Evolutionary conservation across 176 grass and related monocot genomes (phyloP), one percentile per base, ranked within the genome.

Genomic region (Oryza rufipogon): DNA sequence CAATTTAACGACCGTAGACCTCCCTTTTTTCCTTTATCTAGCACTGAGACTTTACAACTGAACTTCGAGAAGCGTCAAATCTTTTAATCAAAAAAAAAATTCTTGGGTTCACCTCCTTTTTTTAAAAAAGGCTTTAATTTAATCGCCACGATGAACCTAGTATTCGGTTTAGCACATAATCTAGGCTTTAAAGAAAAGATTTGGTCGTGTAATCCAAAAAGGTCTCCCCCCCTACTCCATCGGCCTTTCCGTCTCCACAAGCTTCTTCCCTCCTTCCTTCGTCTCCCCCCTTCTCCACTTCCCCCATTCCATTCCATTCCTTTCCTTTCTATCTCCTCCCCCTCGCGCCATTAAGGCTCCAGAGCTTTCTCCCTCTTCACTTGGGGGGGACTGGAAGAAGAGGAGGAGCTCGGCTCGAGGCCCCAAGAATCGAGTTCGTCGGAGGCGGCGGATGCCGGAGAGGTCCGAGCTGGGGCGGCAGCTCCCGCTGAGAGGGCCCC

Each of bases 401-500:
- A 20, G 45, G 39, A 41, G 39, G 4, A 32, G 3, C 7, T 41
- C 39, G 39, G 7, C 66, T 36, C 51, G 56, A 32, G 74, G 49
- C 0, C 30, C 28, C 28, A 28, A 28, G 28, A 32, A 33, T 85
- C 49, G 66, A 60, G 23, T 78, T 63, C 19, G 45, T 26, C 23
- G 38, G 67, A 79, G 72, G 83, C 19, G 45, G 41, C 23, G 38
- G 67, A 79, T 79, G 83, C 66, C 75, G 64, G 66, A 61, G 41
- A 74, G 87, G 75, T 70, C 82, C 5, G 82, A 92, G 75, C 67
- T 84, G 65, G 75, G 85, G 48, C 89, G 85, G 83, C 83, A 75
- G 25, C 70, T 92, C 33, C 89, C 87, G 47, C 76, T 95, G 68
- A 92, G 90, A 90, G 93, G 90, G 11, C 87, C 93, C 79, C 86